These are phyloP conservation scores for Kodamaea plutei DNA, from an alignment of 1,139 yeast genomes.

Conservation along the genomic window DNA sequence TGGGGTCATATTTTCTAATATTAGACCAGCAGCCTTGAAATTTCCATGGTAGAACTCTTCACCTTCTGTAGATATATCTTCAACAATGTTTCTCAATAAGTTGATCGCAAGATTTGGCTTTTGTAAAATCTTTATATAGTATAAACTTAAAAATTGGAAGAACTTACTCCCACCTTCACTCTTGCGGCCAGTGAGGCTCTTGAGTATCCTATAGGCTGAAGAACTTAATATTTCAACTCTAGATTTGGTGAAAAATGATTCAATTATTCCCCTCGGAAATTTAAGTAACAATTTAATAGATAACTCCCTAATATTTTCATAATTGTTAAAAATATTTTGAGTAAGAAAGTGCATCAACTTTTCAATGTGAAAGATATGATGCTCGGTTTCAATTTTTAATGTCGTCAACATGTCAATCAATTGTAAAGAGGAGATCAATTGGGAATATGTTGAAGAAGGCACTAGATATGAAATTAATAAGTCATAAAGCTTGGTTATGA, in stretches of 20 bases:
- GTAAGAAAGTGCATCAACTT: constrained; percentile 44
- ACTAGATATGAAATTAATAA: constrained; percentile 42
- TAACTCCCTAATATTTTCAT: constrained; percentile 64
- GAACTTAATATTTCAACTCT: too few species aligned
- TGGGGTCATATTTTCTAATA: constrained; percentile 16
- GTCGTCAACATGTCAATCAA: constrained; percentile 37
- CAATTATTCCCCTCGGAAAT: constrained; percentile 31
- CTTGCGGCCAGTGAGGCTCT: constrained; percentile 60
- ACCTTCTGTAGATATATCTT: too few species aligned
- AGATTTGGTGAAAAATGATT: too few species aligned
- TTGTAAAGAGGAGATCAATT: constrained; percentile 48
- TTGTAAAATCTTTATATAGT: too few species aligned
- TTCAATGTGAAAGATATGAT: constrained; percentile 30
- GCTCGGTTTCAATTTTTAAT: too few species aligned
- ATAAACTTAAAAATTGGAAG: constrained; percentile 51
- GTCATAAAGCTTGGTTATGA: constrained; percentile 20
- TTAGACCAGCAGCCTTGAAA: constrained; percentile 51
- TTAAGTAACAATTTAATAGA: constrained; percentile 48
- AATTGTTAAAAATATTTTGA: constrained; percentile 62
- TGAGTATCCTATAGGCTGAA: too few species aligned
- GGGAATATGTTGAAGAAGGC: constrained; percentile 71
- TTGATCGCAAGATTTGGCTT: too few species aligned
- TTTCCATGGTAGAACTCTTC: too few species aligned
- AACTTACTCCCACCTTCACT: constrained; percentile 82
- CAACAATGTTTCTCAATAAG: too few species aligned